Base-by-base conservation (phyloP, 306 rosid genomes). In the Vicia villosa region DNA sequence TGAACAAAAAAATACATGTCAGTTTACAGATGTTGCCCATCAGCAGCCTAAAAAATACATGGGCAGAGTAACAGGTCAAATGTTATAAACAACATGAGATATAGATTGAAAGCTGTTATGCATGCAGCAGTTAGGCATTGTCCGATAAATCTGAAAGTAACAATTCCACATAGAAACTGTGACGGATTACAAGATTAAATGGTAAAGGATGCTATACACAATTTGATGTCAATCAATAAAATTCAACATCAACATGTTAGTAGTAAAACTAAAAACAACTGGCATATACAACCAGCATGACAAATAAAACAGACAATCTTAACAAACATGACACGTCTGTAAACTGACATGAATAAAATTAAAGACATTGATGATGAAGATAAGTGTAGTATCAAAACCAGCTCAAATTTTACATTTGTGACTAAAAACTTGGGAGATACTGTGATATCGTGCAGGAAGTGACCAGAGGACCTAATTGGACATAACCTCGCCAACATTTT, bases 21-120 rank as follows among this genome's bases (percentile, higher is more conserved):
- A n/a, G n/a, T n/a, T n/a, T n/a, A n/a, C n/a, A 94, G 73, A 81
- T 84, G 95, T 83, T 94, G 98, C 74, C 98, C 98, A 87, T 94
- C 98, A 28, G 86, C 79, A 17, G 95, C 98, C 98, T 94, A 86
- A 77, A 77, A 88, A 51, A 38, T 82, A 80, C 45, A 83, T 22
- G 58, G 68, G 69, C 82, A 64, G 32, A 1, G 75, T 43, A 72
- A 75, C 74, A 58, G 60, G 64, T 34, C 66, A 56, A 73, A 59
- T 46, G 58, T 20, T 61, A 59, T 22, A 14, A 26, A 60, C 59
- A 56, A 47, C 22, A 71, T 41, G 28, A 45, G 51, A 38, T 26
- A 64, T 26, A 17, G 24, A 59, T 8, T 20, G 49, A 19, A 62
- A 47, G 20, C 22, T 41, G 21, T 43, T 12, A 45, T 3, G 54